Percentiles rank a stretch among this genome's conserved stretches.
These are phyloP conservation scores for Chaetomiaceae sp. DNA, from an alignment of 2,329 filamentous ascomycete genomes.

Conservation along the genomic window DNA sequence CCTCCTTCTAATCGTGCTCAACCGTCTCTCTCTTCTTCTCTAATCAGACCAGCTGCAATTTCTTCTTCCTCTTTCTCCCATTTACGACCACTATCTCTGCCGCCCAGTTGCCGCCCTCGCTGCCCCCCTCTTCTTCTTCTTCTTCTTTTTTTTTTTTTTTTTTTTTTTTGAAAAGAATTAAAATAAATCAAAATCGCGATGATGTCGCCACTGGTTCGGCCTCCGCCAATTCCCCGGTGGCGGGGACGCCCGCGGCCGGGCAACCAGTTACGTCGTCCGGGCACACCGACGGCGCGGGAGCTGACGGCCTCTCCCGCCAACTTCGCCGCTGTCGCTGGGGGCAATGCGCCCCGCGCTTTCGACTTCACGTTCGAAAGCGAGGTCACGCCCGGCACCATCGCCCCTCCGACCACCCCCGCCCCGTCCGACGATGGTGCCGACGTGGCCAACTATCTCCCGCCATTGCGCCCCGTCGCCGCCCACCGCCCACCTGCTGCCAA, in stretches of 20 bases:
- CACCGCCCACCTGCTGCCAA: background rate
- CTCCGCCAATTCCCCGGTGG: constrained; percentile 14
- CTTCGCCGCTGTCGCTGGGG: background rate
- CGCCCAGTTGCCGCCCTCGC: background rate
- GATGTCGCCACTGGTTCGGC: constrained; percentile 1
- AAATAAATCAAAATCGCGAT: background rate
- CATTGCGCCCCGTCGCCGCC: background rate
- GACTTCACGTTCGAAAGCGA: constrained; percentile 8
- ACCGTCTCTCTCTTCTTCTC: background rate
- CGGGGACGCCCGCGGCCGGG: constrained; percentile 14
- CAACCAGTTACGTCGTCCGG: background rate
- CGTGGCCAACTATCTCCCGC: background rate
- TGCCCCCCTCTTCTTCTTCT: background rate
- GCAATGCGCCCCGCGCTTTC: background rate
- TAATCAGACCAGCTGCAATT: background rate
- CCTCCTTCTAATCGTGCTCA: background rate
- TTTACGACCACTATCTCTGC: background rate
- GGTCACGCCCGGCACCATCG: background rate
- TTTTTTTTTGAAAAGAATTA: background rate
- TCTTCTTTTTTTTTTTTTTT: background rate
- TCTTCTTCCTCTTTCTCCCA: background rate
- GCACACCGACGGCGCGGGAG: background rate
- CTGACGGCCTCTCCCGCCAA: background rate
- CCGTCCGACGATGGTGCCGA: background rate
- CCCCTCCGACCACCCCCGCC: background rate